Conservation (phyloP, 495 filamentous ascomycete genomes). For the Penicillium robsamsonii region DNA sequence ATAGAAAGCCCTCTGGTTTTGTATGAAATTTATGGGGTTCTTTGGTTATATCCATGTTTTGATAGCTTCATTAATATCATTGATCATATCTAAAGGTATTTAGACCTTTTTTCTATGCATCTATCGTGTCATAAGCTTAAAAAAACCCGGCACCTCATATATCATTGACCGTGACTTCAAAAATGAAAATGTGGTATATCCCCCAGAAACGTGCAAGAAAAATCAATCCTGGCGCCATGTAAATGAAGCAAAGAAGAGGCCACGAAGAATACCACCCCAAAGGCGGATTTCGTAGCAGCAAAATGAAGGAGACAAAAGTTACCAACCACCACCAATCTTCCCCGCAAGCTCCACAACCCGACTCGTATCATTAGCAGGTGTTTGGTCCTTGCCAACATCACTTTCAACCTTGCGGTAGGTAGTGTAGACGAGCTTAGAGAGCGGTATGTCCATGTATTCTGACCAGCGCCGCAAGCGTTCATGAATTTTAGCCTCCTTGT, state of each 20-base stretch:
- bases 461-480: constrained; percentile 72
- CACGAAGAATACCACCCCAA: not conserved
- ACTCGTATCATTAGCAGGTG: constrained; percentile 59
- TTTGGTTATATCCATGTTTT: not conserved
- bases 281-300: not conserved
- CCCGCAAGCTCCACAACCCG: constrained; percentile 85
- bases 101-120: not conserved
- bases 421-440: constrained; percentile 76
- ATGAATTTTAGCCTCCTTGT: constrained; percentile 43
- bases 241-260: constrained; percentile 9
- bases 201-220: constrained; percentile 16
- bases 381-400: constrained; percentile 79
- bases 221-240: constrained; percentile 23
- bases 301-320: constrained; percentile 16
- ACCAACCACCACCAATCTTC: constrained; percentile 95
- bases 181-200: constrained; percentile 21
- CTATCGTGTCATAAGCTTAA: not conserved
- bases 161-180: constrained; percentile 3
- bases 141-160: not conserved
- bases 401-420: constrained; percentile 90
- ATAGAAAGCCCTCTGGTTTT: not conserved
- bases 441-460: constrained; percentile 59
- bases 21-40: not conserved
- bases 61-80: not conserved
- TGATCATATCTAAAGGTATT: not conserved